Evolutionary conservation across 306 rosid species (phyloP).

Genomic region (Prunus padus): DNA sequence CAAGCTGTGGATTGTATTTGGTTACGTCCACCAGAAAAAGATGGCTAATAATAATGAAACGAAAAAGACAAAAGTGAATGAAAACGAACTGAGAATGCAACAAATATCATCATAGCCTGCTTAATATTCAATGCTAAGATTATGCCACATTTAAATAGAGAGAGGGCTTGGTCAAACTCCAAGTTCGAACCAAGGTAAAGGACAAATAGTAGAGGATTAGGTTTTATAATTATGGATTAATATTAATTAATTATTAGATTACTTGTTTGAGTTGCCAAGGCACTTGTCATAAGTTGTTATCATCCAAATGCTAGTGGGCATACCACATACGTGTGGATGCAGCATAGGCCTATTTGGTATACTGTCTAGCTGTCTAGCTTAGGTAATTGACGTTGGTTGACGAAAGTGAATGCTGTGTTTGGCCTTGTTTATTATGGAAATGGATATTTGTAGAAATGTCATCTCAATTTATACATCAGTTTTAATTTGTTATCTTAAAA

Average conservation of each 20-base stretch:
- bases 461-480: too few relatives aligned
- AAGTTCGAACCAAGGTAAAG: background rate
- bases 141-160: constrained; percentile 1
- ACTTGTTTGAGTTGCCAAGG: constrained; percentile 21
- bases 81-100: background rate
- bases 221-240: background rate
- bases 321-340: constrained; percentile 7
- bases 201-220: background rate
- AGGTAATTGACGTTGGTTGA: background rate
- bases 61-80: background rate
- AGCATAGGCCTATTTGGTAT: background rate
- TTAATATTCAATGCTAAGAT: background rate
- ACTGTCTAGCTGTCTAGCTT: background rate
- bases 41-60: background rate
- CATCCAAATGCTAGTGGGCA: background rate
- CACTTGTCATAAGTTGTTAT: constrained; percentile 8
- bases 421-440: constrained; percentile 2
- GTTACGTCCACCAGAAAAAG: background rate
- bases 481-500: too few relatives aligned
- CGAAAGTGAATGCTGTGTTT: background rate
- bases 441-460: too few relatives aligned
- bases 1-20: background rate
- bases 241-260: constrained; percentile 4
- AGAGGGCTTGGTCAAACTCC: background rate
- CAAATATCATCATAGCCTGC: background rate